Conservation (phyloP, 352 stramenopile species). For the Phytopythium ostracodes region DNA sequence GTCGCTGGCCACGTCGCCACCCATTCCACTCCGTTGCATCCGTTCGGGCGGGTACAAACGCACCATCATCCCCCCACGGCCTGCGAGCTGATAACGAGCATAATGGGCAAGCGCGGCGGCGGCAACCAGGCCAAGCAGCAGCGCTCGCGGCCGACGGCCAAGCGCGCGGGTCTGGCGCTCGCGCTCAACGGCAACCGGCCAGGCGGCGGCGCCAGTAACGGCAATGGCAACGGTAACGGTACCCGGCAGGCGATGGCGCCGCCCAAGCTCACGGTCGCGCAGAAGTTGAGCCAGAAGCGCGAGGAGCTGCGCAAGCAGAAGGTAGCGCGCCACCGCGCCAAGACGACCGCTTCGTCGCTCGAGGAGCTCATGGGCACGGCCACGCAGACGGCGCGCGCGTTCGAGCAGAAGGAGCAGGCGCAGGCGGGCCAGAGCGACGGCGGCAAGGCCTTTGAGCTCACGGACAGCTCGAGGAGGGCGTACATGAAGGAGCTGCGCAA, state of each 20-base stretch:
- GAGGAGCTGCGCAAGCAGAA: conserved; percentile 57
- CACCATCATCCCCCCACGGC: too few relatives aligned
- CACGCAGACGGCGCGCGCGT: conserved; percentile 35
- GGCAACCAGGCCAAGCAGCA: conserved; percentile 14
- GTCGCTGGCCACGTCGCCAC: background rate
- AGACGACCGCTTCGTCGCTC: conserved; percentile 33
- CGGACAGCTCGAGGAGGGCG: conserved; percentile 86
- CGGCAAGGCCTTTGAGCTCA: conserved; percentile 22
- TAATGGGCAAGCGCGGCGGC: conserved; percentile 4
- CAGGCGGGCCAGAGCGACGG: conserved; percentile 9
- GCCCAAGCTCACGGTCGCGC: conserved; percentile 41
- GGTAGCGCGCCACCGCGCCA: conserved; percentile 35
- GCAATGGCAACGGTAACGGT: conserved; percentile 14
- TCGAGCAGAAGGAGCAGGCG: conserved; percentile 27
- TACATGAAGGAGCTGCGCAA: conserved; percentile 97
- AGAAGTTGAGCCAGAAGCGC: conserved; percentile 57
- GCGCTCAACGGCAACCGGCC: conserved; percentile 12
- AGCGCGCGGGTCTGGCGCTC: conserved; percentile 25
- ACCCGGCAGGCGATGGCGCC: conserved; percentile 19
- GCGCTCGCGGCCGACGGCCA: conserved; percentile 18
- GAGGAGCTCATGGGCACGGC: conserved; percentile 47
- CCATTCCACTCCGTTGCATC: background rate
- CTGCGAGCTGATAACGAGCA: background rate
- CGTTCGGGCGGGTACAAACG: background rate
- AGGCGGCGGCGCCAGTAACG: background rate